Evolutionary conservation across 2,329 filamentous ascomycete genomes (phyloP).

Genomic region (Tolypocladium tropicale): DNA sequence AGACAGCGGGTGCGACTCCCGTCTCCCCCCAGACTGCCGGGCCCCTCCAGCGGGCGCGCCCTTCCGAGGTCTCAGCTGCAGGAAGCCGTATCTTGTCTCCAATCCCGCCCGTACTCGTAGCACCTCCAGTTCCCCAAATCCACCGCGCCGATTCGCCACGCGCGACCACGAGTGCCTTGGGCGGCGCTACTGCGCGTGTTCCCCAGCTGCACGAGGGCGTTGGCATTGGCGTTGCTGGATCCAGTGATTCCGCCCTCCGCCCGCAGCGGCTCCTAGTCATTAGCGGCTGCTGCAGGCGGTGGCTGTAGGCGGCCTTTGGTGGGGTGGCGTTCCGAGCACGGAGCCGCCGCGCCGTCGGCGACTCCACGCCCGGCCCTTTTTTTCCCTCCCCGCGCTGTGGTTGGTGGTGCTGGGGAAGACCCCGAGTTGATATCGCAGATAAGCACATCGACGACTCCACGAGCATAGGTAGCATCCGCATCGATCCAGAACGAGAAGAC

Average conservation of each 20-base stretch:
- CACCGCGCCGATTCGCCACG: neutral
- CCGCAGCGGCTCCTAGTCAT: neutral
- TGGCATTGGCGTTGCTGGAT: neutral
- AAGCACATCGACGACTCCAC: neutral
- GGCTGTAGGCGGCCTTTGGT: neutral
- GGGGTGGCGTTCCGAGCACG: neutral
- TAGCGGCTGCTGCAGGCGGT: neutral
- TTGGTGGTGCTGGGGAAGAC: neutral
- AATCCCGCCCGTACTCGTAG: neutral
- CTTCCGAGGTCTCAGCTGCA: neutral
- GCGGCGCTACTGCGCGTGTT: neutral
- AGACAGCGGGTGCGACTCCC: neutral
- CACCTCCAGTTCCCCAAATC: neutral
- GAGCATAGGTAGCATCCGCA: neutral
- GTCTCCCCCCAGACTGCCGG: neutral
- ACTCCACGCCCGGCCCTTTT: neutral
- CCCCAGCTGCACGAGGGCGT: neutral
- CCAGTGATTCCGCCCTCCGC: neutral
- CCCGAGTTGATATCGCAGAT: neutral
- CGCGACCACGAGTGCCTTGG: too few species aligned
- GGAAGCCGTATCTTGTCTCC: too few species aligned
- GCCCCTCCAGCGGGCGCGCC: neutral
- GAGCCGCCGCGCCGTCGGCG: neutral
- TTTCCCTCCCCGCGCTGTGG: neutral
- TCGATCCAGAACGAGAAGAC: too few species aligned